A percentile compares a stretch with the other conserved stretches of the same genome.
phyloP scores from a whole-genome alignment of 1,284 basidiomycete species.

The Cutaneotrichosporon cyanovorans region DNA sequence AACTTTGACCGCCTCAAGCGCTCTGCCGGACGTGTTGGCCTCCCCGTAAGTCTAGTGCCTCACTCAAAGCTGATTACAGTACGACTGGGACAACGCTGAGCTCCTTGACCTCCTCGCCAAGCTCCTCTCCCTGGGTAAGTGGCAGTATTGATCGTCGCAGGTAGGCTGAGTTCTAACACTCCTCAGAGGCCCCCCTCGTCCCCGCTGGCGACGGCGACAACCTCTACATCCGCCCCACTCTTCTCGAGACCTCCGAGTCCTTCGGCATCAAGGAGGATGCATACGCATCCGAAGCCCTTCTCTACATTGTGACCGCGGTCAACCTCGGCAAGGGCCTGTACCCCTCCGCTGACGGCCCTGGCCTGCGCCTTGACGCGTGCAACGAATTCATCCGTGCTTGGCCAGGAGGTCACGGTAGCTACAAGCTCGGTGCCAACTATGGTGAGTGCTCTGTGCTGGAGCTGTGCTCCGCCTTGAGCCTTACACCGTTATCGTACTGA shows the following conservation, averaged over 20 bases:
- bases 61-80: slow-evolving; percentile 14
- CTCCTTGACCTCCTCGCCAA: slow-evolving; percentile 35
- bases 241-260: slow-evolving; percentile 41
- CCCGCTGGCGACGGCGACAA: slow-evolving; percentile 35
- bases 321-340: slow-evolving; percentile 42
- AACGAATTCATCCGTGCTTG: slow-evolving; percentile 41
- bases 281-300: slow-evolving; percentile 35
- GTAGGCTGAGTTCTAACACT: too few relatives aligned
- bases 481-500: background rate
- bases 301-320: slow-evolving; percentile 38
- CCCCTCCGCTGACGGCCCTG: slow-evolving; percentile 24
- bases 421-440: slow-evolving; percentile 44
- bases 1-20: slow-evolving; percentile 43
- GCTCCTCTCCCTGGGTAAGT: slow-evolving; percentile 38
- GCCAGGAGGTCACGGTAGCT: slow-evolving; percentile 41
- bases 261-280: slow-evolving; percentile 43
- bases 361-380: slow-evolving; percentile 36
- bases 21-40: slow-evolving; percentile 37
- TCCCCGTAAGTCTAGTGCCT: slow-evolving; percentile 27
- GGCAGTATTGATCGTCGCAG: too few relatives aligned
- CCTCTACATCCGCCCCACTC: slow-evolving; percentile 43
- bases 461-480: too few relatives aligned
- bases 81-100: slow-evolving; percentile 41
- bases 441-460: slow-evolving; percentile 17
- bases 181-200: slow-evolving; percentile 20